Evolutionary conservation across 2,329 filamentous ascomycete genomes (phyloP).

Genomic region (Stachybotrys elegans): DNA sequence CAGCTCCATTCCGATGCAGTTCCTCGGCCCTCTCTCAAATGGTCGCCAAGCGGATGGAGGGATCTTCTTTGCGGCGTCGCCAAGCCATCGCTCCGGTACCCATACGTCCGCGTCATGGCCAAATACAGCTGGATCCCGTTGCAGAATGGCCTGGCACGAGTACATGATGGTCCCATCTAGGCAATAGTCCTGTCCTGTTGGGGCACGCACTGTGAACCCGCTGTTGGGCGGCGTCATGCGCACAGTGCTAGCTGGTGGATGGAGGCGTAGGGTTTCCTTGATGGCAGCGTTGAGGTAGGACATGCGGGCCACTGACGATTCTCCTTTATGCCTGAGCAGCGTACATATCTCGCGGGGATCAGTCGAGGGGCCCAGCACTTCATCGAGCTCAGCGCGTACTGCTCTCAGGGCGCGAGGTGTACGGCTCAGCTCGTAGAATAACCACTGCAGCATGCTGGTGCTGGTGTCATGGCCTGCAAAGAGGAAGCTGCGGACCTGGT

Average conservation of each 20-base stretch:
- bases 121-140: slow-evolving; percentile 27
- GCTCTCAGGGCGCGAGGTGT: slow-evolving; percentile 20
- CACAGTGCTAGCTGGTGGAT: slow-evolving; percentile 21
- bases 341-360: slow-evolving; percentile 10
- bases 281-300: slow-evolving; percentile 30
- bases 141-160: slow-evolving; percentile 25
- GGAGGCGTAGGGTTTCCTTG: slow-evolving; percentile 30
- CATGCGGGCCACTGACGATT: slow-evolving; percentile 27
- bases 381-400: slow-evolving; percentile 29
- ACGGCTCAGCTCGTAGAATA: slow-evolving; percentile 29
- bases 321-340: slow-evolving; percentile 12
- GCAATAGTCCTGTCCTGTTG: slow-evolving; percentile 11
- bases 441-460: slow-evolving; percentile 29
- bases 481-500: slow-evolving; percentile 33
- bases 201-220: slow-evolving; percentile 7
- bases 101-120: slow-evolving; percentile 29
- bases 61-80: background rate
- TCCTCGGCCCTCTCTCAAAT: background rate
- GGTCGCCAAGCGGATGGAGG: slow-evolving; percentile 1
- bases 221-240: slow-evolving; percentile 18
- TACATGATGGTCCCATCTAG: slow-evolving; percentile 31
- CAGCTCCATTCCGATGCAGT: background rate
- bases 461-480: slow-evolving; percentile 38
- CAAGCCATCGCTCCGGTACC: slow-evolving; percentile 33
- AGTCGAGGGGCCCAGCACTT: slow-evolving; percentile 24